Evolutionary conservation across 768 basidiomycete species (phyloP).

Genomic region (Candolleomyces eurysporus): DNA sequence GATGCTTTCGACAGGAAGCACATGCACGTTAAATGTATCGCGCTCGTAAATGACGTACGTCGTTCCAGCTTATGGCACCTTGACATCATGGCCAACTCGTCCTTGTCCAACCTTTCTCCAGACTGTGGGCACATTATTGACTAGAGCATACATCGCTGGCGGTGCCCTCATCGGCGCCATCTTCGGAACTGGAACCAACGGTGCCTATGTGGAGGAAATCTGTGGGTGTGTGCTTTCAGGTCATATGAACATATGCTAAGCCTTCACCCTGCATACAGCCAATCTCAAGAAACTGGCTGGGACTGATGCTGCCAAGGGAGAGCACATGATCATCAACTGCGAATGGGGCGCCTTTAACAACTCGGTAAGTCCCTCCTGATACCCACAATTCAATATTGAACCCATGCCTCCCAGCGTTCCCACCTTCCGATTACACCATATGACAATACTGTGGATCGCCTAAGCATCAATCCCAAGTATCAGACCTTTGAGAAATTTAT

Average conservation of each 20-base stretch:
- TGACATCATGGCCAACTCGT: neutral
- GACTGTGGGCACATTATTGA: constrained; percentile 95
- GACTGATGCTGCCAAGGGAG: constrained; percentile 56
- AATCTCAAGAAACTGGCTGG: constrained; percentile 85
- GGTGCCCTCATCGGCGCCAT: constrained; percentile 88
- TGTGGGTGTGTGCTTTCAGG: constrained; percentile 28
- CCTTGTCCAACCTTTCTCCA: constrained; percentile 26
- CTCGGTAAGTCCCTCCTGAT: constrained; percentile 48
- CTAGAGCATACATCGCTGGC: constrained; percentile 90
- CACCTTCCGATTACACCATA: constrained; percentile 86
- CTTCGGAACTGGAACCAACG: constrained; percentile 98
- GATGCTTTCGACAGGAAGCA: constrained; percentile 91
- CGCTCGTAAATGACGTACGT: constrained; percentile 91
- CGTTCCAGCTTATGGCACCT: neutral
- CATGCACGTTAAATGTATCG: constrained; percentile 87
- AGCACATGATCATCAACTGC: constrained; percentile 92
- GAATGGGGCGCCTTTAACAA: constrained; percentile 99
- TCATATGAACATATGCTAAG: neutral
- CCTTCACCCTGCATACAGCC: constrained; percentile 24
- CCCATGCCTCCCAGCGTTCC: constrained; percentile 41
- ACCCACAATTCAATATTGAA: neutral
- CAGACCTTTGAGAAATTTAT: constrained; percentile 99
- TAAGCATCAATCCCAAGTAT: constrained; percentile 88
- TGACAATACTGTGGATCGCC: constrained; percentile 90
- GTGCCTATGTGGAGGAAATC: constrained; percentile 91